These are phyloP conservation scores for Neoconidiobolus thromboides DNA, from an alignment of 371 early-diverging fungal species.

Conservation along the genomic window DNA sequence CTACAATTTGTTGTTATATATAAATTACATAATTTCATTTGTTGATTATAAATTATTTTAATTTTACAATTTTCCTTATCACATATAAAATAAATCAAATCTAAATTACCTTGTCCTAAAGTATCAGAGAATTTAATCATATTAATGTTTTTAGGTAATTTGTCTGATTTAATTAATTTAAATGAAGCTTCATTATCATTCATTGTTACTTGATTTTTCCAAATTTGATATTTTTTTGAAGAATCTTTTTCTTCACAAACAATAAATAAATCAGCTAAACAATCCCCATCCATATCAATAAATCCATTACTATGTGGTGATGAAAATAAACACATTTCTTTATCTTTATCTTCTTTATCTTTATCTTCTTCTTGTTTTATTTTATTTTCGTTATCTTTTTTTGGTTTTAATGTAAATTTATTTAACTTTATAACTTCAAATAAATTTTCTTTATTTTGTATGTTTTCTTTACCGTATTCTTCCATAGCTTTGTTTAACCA, in stretches of 20 bases:
- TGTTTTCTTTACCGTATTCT: background rate
- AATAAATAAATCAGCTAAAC: conserved; percentile 70
- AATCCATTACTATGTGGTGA: conserved; percentile 78
- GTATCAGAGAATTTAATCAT: conserved; percentile 77
- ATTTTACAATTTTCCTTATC: conserved; percentile 29
- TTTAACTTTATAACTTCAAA: background rate
- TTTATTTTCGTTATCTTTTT: no score
- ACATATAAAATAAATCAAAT: conserved; percentile 62
- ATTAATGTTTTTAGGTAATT: conserved; percentile 50
- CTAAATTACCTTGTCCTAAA: conserved; percentile 71
- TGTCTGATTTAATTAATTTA: conserved; percentile 24
- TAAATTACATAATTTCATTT: no score
- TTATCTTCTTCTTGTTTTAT: background rate
- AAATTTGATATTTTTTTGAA: conserved; percentile 39
- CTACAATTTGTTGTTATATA: conserved; percentile 20
- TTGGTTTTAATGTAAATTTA: background rate
- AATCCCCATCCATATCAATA: conserved; percentile 82
- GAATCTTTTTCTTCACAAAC: conserved; percentile 33
- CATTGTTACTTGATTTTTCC: conserved; percentile 27
- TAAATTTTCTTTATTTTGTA: no score
- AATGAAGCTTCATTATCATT: conserved; percentile 32
- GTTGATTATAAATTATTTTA: conserved; percentile 55
- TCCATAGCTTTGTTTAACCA: conserved; percentile 26
- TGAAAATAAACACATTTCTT: conserved; percentile 34
- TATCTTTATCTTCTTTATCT: conserved; percentile 7